Conservation (phyloP, 495 filamentous ascomycete genomes). For the Penicillium maclennaniae region DNA sequence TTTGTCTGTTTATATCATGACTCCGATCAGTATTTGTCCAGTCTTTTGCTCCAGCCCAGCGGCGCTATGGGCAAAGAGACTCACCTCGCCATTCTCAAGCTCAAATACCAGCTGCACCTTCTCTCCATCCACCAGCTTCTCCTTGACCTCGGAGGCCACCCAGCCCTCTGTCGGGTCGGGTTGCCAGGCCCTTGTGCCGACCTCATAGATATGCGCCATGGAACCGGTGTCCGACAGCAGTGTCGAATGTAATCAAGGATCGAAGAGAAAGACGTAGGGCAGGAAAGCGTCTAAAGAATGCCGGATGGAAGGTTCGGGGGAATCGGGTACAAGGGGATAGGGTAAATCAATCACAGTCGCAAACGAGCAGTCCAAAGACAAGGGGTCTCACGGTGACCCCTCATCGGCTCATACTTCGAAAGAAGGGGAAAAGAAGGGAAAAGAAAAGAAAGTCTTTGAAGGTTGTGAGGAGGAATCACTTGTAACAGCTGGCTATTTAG, state of each 20-base stretch:
- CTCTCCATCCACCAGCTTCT: slow-evolving; percentile 78
- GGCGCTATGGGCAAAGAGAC: slow-evolving; percentile 8
- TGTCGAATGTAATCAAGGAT: neutral
- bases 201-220: slow-evolving; percentile 94
- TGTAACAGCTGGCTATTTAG: slow-evolving; percentile 38
- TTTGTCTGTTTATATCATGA: slow-evolving; percentile 54
- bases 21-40: slow-evolving; percentile 17
- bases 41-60: neutral
- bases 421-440: slow-evolving; percentile 13
- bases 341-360: slow-evolving; percentile 19
- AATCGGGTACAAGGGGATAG: slow-evolving; percentile 8
- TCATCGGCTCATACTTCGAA: slow-evolving; percentile 29
- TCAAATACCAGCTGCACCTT: slow-evolving; percentile 82
- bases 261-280: neutral
- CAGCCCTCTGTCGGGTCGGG: slow-evolving; percentile 93
- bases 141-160: slow-evolving; percentile 91
- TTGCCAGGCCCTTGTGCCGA: slow-evolving; percentile 97
- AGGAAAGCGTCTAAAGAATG: slow-evolving; percentile 7
- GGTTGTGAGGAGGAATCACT: slow-evolving; percentile 19
- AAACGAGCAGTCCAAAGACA: slow-evolving; percentile 27
- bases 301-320: slow-evolving; percentile 1
- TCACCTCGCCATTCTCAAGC: slow-evolving; percentile 90
- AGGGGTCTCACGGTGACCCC: slow-evolving; percentile 26
- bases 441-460: neutral
- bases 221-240: neutral